phyloP scores from a whole-genome alignment of 352 stramenopile species.

The Globisporangium camurandrum region DNA sequence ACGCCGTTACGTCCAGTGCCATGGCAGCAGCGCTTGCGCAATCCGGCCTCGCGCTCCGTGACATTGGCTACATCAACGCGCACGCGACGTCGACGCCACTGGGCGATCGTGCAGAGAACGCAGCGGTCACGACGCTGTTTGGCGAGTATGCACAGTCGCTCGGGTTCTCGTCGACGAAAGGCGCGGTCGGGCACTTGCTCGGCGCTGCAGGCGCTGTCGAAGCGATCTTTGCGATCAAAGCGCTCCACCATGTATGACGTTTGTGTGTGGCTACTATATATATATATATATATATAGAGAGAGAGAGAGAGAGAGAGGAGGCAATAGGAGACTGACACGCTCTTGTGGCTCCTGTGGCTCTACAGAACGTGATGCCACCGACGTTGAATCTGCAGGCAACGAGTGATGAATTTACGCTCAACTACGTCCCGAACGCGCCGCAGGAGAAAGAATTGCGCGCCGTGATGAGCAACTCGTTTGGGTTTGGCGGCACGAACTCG shows the following conservation, averaged over 20 bases:
- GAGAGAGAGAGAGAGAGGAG: too few relatives aligned
- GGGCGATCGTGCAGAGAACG: constrained; percentile 93
- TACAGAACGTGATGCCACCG: constrained; percentile 84
- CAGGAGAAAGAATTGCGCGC: constrained; percentile 69
- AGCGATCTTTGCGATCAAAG: constrained; percentile 92
- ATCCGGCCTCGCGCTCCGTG: constrained; percentile 57
- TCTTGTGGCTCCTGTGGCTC: too few relatives aligned
- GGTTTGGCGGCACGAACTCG: constrained; percentile 96
- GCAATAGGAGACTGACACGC: too few relatives aligned
- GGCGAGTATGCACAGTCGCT: constrained; percentile 39
- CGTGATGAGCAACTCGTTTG: constrained; percentile 95
- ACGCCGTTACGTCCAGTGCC: constrained; percentile 49
- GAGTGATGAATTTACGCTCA: constrained; percentile 75
- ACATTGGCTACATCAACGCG: constrained; percentile 97
- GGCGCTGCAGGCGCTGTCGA: constrained; percentile 95
- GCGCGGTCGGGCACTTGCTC: constrained; percentile 92
- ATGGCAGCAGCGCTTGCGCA: constrained; percentile 90
- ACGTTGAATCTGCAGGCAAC: constrained; percentile 91
- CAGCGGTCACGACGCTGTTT: constrained; percentile 87
- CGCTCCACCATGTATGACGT: constrained; percentile 70
- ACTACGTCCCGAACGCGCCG: constrained; percentile 66
- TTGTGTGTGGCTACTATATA: neutral
- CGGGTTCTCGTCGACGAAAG: constrained; percentile 85
- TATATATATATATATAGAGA: too few relatives aligned
- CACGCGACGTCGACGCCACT: constrained; percentile 98